phyloP scores from a whole-genome alignment of 257 asterid species.

The Solanum piurae region DNA sequence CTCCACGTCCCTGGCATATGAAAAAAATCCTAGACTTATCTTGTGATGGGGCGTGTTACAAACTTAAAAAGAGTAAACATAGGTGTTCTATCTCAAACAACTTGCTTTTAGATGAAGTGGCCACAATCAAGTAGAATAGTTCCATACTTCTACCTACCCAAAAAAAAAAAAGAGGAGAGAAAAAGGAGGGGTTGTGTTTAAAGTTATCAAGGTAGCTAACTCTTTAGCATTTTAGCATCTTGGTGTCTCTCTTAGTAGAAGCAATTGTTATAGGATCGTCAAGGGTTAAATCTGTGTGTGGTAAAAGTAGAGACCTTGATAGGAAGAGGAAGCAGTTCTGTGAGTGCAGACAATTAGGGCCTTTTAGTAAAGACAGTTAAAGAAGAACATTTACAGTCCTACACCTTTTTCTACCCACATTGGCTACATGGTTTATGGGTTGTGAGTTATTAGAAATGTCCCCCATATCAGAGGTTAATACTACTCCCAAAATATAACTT shows the following conservation, averaged over 20 bases:
- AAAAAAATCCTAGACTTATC: background rate
- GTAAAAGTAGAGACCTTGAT: background rate
- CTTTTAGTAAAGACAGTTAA: background rate
- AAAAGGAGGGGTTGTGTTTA: background rate
- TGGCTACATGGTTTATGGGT: no score
- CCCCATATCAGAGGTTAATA: no score
- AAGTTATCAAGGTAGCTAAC: background rate
- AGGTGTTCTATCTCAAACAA: background rate
- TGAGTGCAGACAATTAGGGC: background rate
- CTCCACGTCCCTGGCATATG: background rate
- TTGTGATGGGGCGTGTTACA: background rate
- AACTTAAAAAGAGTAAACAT: background rate
- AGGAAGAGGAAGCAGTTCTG: background rate
- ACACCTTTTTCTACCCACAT: background rate
- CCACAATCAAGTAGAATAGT: background rate
- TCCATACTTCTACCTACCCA: background rate
- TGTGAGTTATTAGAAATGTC: no score
- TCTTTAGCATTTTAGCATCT: background rate
- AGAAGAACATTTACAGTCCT: background rate
- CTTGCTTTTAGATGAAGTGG: background rate
- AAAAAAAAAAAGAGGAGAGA: background rate
- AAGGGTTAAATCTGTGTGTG: background rate
- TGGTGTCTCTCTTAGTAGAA: background rate
- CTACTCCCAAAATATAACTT: no score
- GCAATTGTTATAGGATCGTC: background rate